Base-by-base conservation (phyloP, 2,329 filamentous ascomycete genomes). In the Dothistroma septosporum region DNA sequence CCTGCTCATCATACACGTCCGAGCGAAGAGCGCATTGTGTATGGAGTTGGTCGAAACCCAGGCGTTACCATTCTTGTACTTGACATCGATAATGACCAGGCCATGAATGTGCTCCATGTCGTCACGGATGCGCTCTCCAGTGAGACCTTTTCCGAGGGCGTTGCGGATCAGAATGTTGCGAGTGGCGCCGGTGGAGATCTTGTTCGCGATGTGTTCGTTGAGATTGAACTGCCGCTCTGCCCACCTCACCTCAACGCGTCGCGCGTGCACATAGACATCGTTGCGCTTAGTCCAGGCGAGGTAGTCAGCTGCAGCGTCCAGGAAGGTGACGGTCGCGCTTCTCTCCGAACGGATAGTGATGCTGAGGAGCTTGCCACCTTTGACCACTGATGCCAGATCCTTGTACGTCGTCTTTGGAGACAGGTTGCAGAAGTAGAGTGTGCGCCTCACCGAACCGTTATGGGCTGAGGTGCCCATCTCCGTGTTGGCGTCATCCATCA, bases 21-120 rank as follows among this genome's bases (percentile, higher is more conserved):
- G 83, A 9, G 90, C 90, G 74, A 87, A 90, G 56, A 91, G 81
- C 11, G 90, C 88, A 63, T 88, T 87, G 69, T 88, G 83, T 10
- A 95, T 82, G 0, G 90, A 91, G 73, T 92, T 95, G 8, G 87
- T 90, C 58, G 84, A 86, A 65, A 95, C 85, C 72, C 84, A 84
- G 61, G 83, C 88, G 72, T 86, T 83, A 4, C 80, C 80, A 19
- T 80, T 77, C 2, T 76, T 74, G 72, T 89, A 87, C 8, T 76
- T 75, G 49, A 94, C 76, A 48, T 83, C 83, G 68, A 94, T 80
- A 11, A 95, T 83, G 22, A 87, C 78, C 1, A 95, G 80, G 63
- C 90, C 90, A 77, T 93, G 87, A 62, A 95, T 93, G 72, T 95
- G 91, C 24, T 92, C 87, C 41, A 94, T 80, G 68, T 95, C 89